These are phyloP conservation scores for Prototheca cutis DNA, from an alignment of 163 green algal genomes.

Conservation along the genomic window DNA sequence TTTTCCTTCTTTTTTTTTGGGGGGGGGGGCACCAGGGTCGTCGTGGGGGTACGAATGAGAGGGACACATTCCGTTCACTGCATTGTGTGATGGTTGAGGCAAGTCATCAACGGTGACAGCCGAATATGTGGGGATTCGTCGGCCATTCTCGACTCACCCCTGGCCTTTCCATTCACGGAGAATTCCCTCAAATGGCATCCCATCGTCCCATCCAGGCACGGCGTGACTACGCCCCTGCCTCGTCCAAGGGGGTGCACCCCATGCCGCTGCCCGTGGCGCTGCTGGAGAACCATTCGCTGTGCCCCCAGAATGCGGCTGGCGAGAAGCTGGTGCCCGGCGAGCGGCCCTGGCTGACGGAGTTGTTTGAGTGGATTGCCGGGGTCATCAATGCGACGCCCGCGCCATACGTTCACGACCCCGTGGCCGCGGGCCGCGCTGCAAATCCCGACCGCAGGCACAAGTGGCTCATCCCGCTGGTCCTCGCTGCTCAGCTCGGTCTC, in stretches of 20 bases:
- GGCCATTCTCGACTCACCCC: too few relatives aligned
- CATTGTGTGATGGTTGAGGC: too few relatives aligned
- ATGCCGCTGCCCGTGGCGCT: constrained; percentile 30
- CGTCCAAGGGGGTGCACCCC: background rate
- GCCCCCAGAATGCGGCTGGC: constrained; percentile 41
- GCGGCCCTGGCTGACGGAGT: constrained; percentile 28
- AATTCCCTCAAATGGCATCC: too few relatives aligned
- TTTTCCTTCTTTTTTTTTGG: too few relatives aligned
- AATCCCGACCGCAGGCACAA: constrained; percentile 38
- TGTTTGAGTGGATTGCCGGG: constrained; percentile 27
- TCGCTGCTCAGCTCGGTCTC: constrained; percentile 31
- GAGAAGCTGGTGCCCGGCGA: constrained; percentile 43
- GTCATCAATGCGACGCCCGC: constrained; percentile 9
- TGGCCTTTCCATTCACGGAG: too few relatives aligned
- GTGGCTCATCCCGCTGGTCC: constrained; percentile 40
- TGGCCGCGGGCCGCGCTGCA: constrained; percentile 6
- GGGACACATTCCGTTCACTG: too few relatives aligned
- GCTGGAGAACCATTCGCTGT: constrained; percentile 59
- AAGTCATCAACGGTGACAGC: too few relatives aligned
- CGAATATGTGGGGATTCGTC: too few relatives aligned
- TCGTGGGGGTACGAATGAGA: too few relatives aligned
- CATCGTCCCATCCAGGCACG: too few relatives aligned
- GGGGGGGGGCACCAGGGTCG: too few relatives aligned
- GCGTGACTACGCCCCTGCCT: too few relatives aligned
- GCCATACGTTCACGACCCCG: constrained; percentile 15